These are phyloP conservation scores for Microcera coccophila DNA, from an alignment of 2,329 filamentous ascomycete genomes.

Conservation along the genomic window DNA sequence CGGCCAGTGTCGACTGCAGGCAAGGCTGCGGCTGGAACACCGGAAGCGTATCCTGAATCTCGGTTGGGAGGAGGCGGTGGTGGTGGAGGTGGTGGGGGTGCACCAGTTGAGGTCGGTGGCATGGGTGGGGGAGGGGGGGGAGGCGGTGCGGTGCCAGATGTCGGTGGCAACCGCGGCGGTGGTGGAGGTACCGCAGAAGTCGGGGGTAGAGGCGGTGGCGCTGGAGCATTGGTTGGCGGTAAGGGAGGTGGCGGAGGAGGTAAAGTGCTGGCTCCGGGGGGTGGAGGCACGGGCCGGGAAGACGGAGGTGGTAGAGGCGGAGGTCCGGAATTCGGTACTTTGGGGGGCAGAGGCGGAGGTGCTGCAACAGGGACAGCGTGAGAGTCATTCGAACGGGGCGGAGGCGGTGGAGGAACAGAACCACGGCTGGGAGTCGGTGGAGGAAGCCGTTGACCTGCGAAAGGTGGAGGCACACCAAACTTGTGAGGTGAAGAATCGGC, in stretches of 20 bases:
- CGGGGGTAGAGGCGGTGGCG: conserved; percentile 28
- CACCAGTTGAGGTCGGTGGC: conserved; percentile 26
- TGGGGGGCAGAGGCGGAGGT: conserved; percentile 47
- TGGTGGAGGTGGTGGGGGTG: conserved; percentile 41
- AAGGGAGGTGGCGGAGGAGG: conserved; percentile 38
- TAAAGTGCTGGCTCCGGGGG: conserved; percentile 42
- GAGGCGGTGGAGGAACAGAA: conserved; percentile 68
- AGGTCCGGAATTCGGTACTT: conserved; percentile 41
- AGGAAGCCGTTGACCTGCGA: conserved; percentile 65
- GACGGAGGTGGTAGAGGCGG: conserved; percentile 51
- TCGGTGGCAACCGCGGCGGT: conserved; percentile 43
- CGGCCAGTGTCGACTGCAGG: conserved; percentile 45
- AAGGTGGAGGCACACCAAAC: conserved; percentile 78
- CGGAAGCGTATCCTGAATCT: conserved; percentile 56
- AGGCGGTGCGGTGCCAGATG: conserved; percentile 24
- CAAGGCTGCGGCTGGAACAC: conserved; percentile 44
- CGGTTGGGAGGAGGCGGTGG: conserved; percentile 54
- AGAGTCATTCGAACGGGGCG: conserved; percentile 40
- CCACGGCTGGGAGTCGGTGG: conserved; percentile 72
- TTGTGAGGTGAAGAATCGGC: conserved; percentile 51
- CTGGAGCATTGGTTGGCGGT: conserved; percentile 24
- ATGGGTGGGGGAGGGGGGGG: conserved; percentile 22
- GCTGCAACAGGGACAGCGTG: conserved; percentile 30
- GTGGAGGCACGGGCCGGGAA: conserved; percentile 50
- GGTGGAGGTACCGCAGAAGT: conserved; percentile 36